Evolutionary conservation across 2,329 filamentous ascomycete species (phyloP).

Genomic region (Colletotrichum sp.): DNA sequence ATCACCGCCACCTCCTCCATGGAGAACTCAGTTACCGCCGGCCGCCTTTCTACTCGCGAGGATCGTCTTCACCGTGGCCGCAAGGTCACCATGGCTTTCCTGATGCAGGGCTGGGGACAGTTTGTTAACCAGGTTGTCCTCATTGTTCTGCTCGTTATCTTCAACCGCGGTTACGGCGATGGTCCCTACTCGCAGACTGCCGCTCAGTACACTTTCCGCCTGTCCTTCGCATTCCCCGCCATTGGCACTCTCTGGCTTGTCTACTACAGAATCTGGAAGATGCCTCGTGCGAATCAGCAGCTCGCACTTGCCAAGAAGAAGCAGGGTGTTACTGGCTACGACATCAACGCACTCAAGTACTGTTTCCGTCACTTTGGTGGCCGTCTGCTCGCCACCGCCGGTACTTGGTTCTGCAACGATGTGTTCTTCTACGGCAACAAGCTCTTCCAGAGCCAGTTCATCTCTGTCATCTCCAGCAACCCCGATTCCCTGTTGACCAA

Average conservation of each 20-base stretch:
- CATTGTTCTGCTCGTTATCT: constrained; percentile 85
- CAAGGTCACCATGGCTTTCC: constrained; percentile 92
- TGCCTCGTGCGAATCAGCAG: constrained; percentile 86
- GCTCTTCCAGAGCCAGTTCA: constrained; percentile 93
- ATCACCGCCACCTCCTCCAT: constrained; percentile 97
- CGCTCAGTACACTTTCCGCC: constrained; percentile 88
- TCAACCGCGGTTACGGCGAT: constrained; percentile 63
- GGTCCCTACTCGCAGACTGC: constrained; percentile 80
- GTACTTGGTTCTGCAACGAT: constrained; percentile 94
- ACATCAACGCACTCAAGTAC: constrained; percentile 79
- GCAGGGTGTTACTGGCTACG: constrained; percentile 82
- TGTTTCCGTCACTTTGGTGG: constrained; percentile 86
- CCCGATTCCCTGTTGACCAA: constrained; percentile 78
- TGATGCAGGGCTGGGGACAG: constrained; percentile 99
- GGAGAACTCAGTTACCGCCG: constrained; percentile 86
- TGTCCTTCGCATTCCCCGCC: constrained; percentile 91
- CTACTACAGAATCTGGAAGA: constrained; percentile 96
- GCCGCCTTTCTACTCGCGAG: constrained; percentile 87
- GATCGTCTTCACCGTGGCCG: constrained; percentile 95
- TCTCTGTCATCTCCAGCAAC: constrained; percentile 75
- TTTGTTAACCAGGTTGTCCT: constrained; percentile 91
- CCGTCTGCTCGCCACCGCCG: constrained; percentile 84
- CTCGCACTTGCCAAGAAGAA: constrained; percentile 85
- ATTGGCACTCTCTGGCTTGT: constrained; percentile 92
- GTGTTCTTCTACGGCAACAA: constrained; percentile 99